Evolutionary conservation across 805 yeast species (phyloP), one percentile per base, ranked within the genome.

Genomic region (baker's yeast (Saccharomyces cerevisiae)): DNA sequence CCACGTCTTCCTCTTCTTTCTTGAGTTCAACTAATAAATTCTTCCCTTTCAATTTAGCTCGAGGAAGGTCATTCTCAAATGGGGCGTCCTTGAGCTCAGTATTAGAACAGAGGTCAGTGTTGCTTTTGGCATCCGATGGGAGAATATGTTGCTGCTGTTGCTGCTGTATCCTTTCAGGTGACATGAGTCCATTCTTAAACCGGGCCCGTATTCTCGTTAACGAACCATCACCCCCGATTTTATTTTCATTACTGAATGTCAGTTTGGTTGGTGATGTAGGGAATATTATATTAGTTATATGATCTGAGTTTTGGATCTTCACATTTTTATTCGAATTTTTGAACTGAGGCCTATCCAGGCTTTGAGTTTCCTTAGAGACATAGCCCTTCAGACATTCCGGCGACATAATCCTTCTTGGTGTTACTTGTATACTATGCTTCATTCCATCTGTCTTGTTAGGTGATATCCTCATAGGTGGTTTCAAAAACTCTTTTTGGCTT

Each of bases 221-320:
- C 1, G 68, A 62, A 5, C 69, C 69, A 51, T 66, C 67, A 27
- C 65, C 69, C 4, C 72, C 70, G 24, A 59, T 46, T 4, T 62
- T 57, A 55, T 63, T 62, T 36, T 67, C 59, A n/a, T 70, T 68
- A 21, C 71, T 69, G 13, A 59, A 55, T 48, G 58, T 61, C 26
- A 61, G 49, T 36, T 57, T 61, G 13, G 69, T 61, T 9, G 73
- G 70, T 6, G 67, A 63, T 21, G 66, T 67, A 36, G 71, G 65
- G 32, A 59, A 63, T 0, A 59, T 60, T 41, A 69, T 56, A 3
- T 62, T 66, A 10, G 68, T 62, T 13, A 53, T 53, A n/a, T 51
- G 46, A 6, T 55, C 61, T 9, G 48, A 58, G 14, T 55, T 57
- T 32, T 57, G 59, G 30, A 58, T 55, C 36, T 48, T 46, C 17